Evolutionary conservation across 176 grass and related monocot genomes (phyloP), one percentile per base, ranked within the genome.

Genomic region (Tuctoria greenei): DNA sequence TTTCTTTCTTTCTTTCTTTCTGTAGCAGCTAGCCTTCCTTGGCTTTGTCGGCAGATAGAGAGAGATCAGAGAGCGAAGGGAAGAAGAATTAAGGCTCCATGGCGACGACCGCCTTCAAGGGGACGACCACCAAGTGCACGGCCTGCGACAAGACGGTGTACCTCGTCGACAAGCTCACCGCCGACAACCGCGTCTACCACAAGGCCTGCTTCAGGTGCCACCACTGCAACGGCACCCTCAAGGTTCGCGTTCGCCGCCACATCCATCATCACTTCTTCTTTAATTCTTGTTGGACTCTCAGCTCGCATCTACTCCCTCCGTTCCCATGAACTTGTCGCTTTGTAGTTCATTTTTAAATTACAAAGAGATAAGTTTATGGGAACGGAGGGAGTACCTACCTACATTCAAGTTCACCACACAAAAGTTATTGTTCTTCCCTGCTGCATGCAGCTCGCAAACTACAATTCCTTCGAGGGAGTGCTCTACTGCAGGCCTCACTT

Each of bases 181-280:
- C 92, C 46, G 95, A 99, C 77, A 99, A 95, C 82, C 82, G 95
- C 21, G 50, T 99, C 82, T 99, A 92, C 84, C 95, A 99, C 85
- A 99, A 95, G 92, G 95, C 89, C 6, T 99, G 95, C 77, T 99
- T 99, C 83, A 72, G 91, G 50, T 99, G 95, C 83, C 95, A 99
- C 87, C 95, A 99, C 77, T 99, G 95, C 95, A 99, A 83, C 55
- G 89, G 95, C 23, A 99, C 95, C 54, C 89, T 99, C 68, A 99
- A 99, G 92, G 51, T 54, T 49, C 15, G 17, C 6, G 1, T n/a
- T 2, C 10, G 6, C n/a, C n/a, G n/a, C n/a, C n/a, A n/a, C n/a
- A n/a, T n/a, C n/a, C n/a, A n/a, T n/a, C n/a, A n/a, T n/a, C n/a
- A n/a, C n/a, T n/a, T n/a, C n/a, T n/a, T n/a, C n/a, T n/a, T n/a